Evolutionary conservation across 768 basidiomycete species (phyloP).

Genomic region (Pholiota conissans): DNA sequence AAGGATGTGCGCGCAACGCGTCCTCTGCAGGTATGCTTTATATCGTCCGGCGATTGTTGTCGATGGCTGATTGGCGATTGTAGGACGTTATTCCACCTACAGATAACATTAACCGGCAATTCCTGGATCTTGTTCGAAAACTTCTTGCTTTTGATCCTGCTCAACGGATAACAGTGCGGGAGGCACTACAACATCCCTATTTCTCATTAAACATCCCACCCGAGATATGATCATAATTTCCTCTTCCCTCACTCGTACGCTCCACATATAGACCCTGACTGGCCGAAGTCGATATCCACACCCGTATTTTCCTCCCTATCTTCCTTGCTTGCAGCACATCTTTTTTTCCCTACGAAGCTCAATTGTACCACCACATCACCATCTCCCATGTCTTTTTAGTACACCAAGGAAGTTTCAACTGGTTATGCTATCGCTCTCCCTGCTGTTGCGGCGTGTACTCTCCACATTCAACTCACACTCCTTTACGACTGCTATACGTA

Average conservation of each 20-base stretch:
- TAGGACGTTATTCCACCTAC: conserved; percentile 85
- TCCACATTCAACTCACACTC: conserved; percentile 5
- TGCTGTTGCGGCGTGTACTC: conserved; percentile 21
- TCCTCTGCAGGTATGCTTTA: conserved; percentile 63
- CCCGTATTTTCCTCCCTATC: conserved; percentile 22
- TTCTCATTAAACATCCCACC: conserved; percentile 68
- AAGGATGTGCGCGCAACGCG: conserved; percentile 91
- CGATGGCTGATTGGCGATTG: conserved; percentile 6
- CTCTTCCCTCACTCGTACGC: conserved; percentile 1
- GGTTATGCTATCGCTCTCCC: conserved; percentile 21
- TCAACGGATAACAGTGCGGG: conserved; percentile 83
- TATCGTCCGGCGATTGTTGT: conserved; percentile 3
- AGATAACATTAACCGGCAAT: conserved; percentile 74
- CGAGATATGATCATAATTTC: conserved; percentile 51
- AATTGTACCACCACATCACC: conserved; percentile 28
- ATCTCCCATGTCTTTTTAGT: conserved; percentile 26
- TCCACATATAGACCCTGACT: conserved; percentile 13
- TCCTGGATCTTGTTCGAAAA: conserved; percentile 85
- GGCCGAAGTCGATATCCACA: not conserved
- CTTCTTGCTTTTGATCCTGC: conserved; percentile 90
- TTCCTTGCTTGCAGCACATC: conserved; percentile 20
- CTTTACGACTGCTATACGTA: conserved; percentile 2
- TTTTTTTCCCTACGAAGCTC: conserved; percentile 23
- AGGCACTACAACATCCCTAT: conserved; percentile 87
- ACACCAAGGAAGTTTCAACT: conserved; percentile 24